These are phyloP conservation scores for Urostyla sp. DNA, from an alignment of 73 alveolate genomes.

Conservation along the genomic window DNA sequence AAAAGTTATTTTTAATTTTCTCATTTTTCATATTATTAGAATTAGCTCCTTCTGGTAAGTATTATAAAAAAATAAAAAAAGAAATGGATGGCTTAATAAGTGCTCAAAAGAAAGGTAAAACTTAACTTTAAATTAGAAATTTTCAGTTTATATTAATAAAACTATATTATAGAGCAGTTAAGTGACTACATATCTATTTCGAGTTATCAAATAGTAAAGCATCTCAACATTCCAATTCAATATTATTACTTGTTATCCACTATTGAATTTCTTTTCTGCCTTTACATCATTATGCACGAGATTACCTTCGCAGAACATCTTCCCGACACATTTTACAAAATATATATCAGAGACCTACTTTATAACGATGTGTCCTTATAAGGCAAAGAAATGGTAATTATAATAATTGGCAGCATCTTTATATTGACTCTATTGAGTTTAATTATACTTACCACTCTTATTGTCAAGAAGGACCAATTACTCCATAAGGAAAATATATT, in stretches of 20 bases:
- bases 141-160: neutral
- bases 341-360: conserved; percentile 28
- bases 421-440: neutral
- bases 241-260: neutral
- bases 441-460: neutral
- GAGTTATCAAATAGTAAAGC: conserved; percentile 22
- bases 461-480: conserved; percentile 23
- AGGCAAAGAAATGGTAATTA: neutral
- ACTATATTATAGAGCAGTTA: conserved; percentile 10
- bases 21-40: neutral
- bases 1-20: neutral
- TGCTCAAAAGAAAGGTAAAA: neutral
- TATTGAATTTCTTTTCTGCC: neutral
- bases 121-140: conserved; percentile 4
- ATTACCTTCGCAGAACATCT: neutral
- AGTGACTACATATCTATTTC: conserved; percentile 41
- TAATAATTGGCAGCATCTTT: neutral
- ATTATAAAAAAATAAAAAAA: too few species aligned
- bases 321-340: neutral
- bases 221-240: conserved; percentile 1
- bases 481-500: conserved; percentile 29
- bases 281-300: conserved; percentile 30
- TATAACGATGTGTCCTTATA: conserved; percentile 13
- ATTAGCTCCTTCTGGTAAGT: too few species aligned
- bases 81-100: neutral